Base-by-base conservation (phyloP, 331 rosid species). In the Erythrophleum ivorense region DNA sequence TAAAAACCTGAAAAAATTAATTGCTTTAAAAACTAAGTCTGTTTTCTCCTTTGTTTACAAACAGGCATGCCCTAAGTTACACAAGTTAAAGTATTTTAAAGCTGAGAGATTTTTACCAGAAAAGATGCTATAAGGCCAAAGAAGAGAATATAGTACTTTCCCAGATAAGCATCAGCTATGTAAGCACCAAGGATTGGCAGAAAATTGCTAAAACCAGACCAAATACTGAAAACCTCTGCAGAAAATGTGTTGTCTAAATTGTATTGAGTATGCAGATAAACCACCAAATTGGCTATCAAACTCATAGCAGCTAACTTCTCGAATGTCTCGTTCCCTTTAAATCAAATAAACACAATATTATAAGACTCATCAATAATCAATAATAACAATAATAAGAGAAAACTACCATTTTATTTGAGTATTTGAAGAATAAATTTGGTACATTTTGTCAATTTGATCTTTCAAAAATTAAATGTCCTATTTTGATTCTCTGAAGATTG, bases 271-370 rank as follows among this genome's bases (percentile, higher is more conserved):
- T 84, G 87, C 65, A 91, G 78, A 84, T 93, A 90, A 49, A 91
- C 52, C 52, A 88, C 78, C 70, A 88, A 69, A 62, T 89, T 90
- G 2, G 86, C 88, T 46, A 90, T 78, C 89, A 91, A 77, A 65
- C 97, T 82, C 96, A 90, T 88, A 5, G 93, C 80, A 11, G 94
- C 96, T 90, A 93, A 41, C 78, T 91, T 93, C 91, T 93, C 93
- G 11, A 91, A 91, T 16, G 97, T 87, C 88, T 93, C 92, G 15
- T 87, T 93, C 21, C 84, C 96, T 91, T 72, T 36, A 80, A 13
- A 16, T 48, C 29, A 62, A 63, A 75, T 34, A 43, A 53, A 16
- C 46, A 55, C 50, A 33, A 2, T 2, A 36, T 36, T 2, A 36
- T 36, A 36, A 36, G 40, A 36, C 40, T 6, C 33, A 12, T 4